Conservation (phyloP, 106 monocot genomes). For the Apostasia shenzhenica region DNA sequence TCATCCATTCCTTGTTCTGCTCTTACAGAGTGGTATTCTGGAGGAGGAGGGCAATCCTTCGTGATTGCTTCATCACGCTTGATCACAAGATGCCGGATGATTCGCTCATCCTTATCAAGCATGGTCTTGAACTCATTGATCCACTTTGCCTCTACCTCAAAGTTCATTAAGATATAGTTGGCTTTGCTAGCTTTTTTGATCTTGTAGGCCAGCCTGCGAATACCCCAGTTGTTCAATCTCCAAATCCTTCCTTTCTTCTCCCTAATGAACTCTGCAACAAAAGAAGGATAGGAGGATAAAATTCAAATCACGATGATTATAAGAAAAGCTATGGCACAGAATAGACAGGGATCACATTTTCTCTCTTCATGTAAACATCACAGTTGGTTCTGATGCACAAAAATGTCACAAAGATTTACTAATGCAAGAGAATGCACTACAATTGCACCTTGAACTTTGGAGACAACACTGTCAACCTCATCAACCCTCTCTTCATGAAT, state of each 20-base stretch:
- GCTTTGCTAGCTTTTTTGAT: slow-evolving; percentile 83
- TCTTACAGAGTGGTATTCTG: slow-evolving; percentile 55
- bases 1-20: slow-evolving; percentile 17
- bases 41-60: slow-evolving; percentile 78
- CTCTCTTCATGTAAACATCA: too few species aligned
- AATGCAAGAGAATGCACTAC: too few species aligned
- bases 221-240: slow-evolving; percentile 92
- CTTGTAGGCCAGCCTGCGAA: slow-evolving; percentile 80
- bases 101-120: slow-evolving; percentile 77
- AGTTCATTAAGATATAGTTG: slow-evolving; percentile 95
- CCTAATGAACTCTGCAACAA: slow-evolving; percentile 61
- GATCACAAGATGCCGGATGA: slow-evolving; percentile 86
- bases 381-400: too few species aligned
- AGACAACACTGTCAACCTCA: slow-evolving; percentile 57
- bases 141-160: slow-evolving; percentile 71
- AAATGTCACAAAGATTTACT: too few species aligned
- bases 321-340: too few species aligned
- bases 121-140: slow-evolving; percentile 80
- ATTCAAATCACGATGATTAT: not conserved
- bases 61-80: slow-evolving; percentile 83
- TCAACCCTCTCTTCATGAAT: slow-evolving; percentile 80
- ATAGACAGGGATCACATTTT: too few species aligned
- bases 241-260: slow-evolving; percentile 94
- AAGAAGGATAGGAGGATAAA: not conserved
- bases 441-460: slow-evolving; percentile 80